Evolutionary conservation across 1,284 basidiomycete genomes (phyloP).

Genomic region (Golubevia pallescens): DNA sequence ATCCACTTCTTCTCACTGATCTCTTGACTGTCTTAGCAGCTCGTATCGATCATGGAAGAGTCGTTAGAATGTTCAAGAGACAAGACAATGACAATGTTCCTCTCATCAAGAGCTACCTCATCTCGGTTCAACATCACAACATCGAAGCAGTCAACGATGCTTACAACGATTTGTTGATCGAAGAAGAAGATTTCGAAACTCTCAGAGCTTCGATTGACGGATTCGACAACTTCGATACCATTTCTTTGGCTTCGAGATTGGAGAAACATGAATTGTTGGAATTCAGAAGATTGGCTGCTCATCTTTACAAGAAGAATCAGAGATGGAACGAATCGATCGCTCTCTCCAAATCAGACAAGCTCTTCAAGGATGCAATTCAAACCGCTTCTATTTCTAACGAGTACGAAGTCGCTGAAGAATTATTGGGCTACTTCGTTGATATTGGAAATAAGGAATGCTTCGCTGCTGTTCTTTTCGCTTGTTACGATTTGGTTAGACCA

Average conservation of each 20-base stretch:
- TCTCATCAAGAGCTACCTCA: constrained; percentile 91
- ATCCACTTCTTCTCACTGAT: constrained; percentile 90
- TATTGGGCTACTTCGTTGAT: constrained; percentile 77
- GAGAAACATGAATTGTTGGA: constrained; percentile 92
- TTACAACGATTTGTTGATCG: constrained; percentile 93
- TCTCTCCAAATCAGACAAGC: constrained; percentile 90
- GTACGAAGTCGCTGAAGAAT: constrained; percentile 87
- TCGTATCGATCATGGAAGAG: constrained; percentile 73
- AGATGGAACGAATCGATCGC: constrained; percentile 94
- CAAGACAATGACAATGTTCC: constrained; percentile 92
- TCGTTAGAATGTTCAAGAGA: constrained; percentile 86
- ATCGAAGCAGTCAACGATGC: constrained; percentile 96
- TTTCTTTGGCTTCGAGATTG: constrained; percentile 81
- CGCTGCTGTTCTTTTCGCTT: constrained; percentile 84
- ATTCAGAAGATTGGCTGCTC: constrained; percentile 89
- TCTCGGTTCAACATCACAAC: constrained; percentile 94
- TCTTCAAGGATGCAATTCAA: constrained; percentile 94
- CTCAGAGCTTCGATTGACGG: constrained; percentile 94
- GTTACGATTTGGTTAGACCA: constrained; percentile 87
- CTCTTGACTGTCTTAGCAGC: constrained; percentile 64
- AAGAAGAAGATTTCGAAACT: constrained; percentile 98
- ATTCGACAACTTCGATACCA: constrained; percentile 96
- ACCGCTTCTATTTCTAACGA: constrained; percentile 83
- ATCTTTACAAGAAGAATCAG: constrained; percentile 95
- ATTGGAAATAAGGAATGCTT: constrained; percentile 99